Evolutionary conservation across 495 filamentous ascomycete species (phyloP).

Genomic region (Astrothelium macrocarpum): DNA sequence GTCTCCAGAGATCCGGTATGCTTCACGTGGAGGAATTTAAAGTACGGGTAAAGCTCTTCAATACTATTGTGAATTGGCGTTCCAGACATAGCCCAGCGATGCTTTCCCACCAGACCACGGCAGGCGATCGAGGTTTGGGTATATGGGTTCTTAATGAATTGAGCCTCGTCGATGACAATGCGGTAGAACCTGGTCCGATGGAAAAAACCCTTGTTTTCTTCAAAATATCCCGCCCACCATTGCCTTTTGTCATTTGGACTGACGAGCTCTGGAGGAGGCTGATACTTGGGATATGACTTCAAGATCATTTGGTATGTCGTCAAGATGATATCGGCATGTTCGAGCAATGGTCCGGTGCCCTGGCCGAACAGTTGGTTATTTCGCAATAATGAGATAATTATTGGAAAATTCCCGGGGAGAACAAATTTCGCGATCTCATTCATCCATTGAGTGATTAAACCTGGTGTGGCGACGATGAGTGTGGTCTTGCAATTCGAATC

Average conservation of each 20-base stretch:
- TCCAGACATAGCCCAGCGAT: constrained; percentile 52
- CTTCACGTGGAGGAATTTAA: constrained; percentile 48
- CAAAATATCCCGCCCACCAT: constrained; percentile 32
- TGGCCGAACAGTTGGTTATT: not conserved
- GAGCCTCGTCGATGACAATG: constrained; percentile 53
- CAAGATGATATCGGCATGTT: constrained; percentile 26
- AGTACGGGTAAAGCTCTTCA: constrained; percentile 49
- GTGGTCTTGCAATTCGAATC: constrained; percentile 31
- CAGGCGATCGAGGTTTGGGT: constrained; percentile 44
- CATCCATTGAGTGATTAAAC: constrained; percentile 38
- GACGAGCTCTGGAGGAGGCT: constrained; percentile 23
- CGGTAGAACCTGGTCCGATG: constrained; percentile 45
- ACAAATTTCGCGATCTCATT: constrained; percentile 29
- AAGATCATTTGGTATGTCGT: constrained; percentile 49
- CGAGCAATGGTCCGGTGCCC: constrained; percentile 15
- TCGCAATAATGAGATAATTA: not conserved
- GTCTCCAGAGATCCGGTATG: constrained; percentile 31
- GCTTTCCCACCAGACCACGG: constrained; percentile 39
- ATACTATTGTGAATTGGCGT: constrained; percentile 30
- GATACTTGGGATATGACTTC: constrained; percentile 38
- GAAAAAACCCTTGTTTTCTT: constrained; percentile 33
- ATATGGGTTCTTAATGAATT: constrained; percentile 51
- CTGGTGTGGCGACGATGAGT: constrained; percentile 41
- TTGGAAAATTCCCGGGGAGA: not conserved
- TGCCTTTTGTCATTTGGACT: constrained; percentile 24